Percentiles rank a stretch among this genome's conserved stretches.
Evolutionary conservation across 192 early-diverging fungal species (phyloP).

Genomic region (Coemansia sp.): DNA sequence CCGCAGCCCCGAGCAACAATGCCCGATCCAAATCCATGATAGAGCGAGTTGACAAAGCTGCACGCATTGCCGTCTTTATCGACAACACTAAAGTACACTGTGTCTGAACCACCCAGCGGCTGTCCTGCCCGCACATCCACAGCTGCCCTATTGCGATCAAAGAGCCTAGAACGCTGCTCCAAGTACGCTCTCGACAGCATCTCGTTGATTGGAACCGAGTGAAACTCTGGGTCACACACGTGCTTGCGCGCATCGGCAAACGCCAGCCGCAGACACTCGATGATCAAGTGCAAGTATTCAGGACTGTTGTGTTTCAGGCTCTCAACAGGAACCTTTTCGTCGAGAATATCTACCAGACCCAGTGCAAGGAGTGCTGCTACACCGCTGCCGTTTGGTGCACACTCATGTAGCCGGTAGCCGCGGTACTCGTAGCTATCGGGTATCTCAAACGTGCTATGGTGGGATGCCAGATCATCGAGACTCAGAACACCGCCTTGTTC

Average conservation of each 20-base stretch:
- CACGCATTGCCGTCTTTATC: conserved; percentile 78
- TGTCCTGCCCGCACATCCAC: conserved; percentile 53
- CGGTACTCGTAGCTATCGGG: conserved; percentile 66
- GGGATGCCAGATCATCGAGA: conserved; percentile 59
- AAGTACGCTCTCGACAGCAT: conserved; percentile 59
- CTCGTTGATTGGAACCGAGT: conserved; percentile 46
- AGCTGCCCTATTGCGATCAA: conserved; percentile 53
- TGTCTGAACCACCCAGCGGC: conserved; percentile 64
- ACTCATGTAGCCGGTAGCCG: conserved; percentile 60
- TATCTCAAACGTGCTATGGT: conserved; percentile 50
- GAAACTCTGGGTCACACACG: conserved; percentile 63
- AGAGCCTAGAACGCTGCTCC: conserved; percentile 51
- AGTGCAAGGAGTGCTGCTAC: conserved; percentile 68
- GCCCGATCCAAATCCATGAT: conserved; percentile 49
- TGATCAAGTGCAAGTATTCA: conserved; percentile 63
- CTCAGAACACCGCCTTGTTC: conserved; percentile 60
- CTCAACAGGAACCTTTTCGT: conserved; percentile 36
- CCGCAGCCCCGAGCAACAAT: conserved; percentile 57
- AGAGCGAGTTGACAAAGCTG: conserved; percentile 69
- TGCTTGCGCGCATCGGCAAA: conserved; percentile 70
- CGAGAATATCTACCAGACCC: conserved; percentile 58
- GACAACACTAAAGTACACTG: conserved; percentile 72
- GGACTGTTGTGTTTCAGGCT: conserved; percentile 54
- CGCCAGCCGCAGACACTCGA: conserved; percentile 67
- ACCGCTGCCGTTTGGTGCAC: conserved; percentile 74